These are phyloP conservation scores for Nephelium lappaceum DNA, from an alignment of 345 rosid genomes.

Conservation along the genomic window DNA sequence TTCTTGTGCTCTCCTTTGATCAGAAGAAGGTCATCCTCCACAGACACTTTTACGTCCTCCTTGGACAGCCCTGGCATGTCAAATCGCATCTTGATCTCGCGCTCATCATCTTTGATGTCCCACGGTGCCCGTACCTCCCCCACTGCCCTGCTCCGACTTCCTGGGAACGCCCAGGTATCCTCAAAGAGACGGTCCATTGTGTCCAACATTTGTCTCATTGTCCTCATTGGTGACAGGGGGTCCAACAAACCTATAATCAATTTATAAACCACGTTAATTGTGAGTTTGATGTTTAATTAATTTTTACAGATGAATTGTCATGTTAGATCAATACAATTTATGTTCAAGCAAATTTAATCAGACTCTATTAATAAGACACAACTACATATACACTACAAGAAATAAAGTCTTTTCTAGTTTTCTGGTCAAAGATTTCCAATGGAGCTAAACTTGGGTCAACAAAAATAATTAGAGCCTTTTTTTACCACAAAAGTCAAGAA, in stretches of 20 bases:
- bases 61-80: slow-evolving; percentile 85
- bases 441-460: too few relatives aligned
- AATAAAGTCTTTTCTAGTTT: too few relatives aligned
- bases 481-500: too few relatives aligned
- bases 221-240: slow-evolving; percentile 71
- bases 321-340: too few relatives aligned
- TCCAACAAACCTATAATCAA: slow-evolving; percentile 54
- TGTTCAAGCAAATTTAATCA: too few relatives aligned
- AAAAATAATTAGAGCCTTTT: too few relatives aligned
- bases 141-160: slow-evolving; percentile 29
- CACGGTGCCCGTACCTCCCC: slow-evolving; percentile 64
- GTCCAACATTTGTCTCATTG: slow-evolving; percentile 80
- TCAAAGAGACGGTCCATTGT: slow-evolving; percentile 75
- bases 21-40: slow-evolving; percentile 64
- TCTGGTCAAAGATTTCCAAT: too few relatives aligned
- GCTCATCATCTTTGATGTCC: slow-evolving; percentile 81
- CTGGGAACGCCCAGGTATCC: slow-evolving; percentile 44
- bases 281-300: too few relatives aligned
- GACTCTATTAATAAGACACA: too few relatives aligned
- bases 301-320: too few relatives aligned
- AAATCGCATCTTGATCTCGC: slow-evolving; percentile 76
- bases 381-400: too few relatives aligned
- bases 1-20: slow-evolving; percentile 68
- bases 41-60: slow-evolving; percentile 72
- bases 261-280: neutral